phyloP scores from a whole-genome alignment of 2,329 filamentous ascomycete species.

The Davidsoniella eucalypti region DNA sequence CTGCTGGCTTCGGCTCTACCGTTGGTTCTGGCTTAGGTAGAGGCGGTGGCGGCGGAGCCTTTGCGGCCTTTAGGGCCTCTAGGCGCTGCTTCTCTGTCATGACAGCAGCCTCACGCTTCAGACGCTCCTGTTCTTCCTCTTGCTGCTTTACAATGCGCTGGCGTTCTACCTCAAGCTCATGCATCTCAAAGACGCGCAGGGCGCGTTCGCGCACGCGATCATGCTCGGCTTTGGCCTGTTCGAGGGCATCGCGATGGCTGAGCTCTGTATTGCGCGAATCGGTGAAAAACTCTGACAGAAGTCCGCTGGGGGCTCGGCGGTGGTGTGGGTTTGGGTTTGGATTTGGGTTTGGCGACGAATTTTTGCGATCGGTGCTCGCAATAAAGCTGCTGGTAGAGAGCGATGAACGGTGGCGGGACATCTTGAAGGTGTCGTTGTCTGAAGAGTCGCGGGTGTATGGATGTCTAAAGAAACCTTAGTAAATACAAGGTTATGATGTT shows the following conservation, averaged over 20 bases:
- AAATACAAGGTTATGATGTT: too few species aligned
- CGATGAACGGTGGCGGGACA: conserved; percentile 7
- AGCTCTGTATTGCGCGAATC: conserved; percentile 46
- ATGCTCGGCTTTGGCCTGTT: conserved; percentile 48
- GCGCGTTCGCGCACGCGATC: conserved; percentile 42
- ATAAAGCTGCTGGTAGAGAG: conserved; percentile 11
- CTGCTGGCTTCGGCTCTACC: conserved; percentile 13
- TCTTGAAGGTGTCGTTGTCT: neutral
- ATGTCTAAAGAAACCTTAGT: too few species aligned
- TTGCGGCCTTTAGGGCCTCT: conserved; percentile 30
- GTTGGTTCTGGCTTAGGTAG: conserved; percentile 19
- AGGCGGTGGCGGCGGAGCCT: conserved; percentile 27
- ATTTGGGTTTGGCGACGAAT: conserved; percentile 16
- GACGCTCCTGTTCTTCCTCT: conserved; percentile 29
- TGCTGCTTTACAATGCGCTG: conserved; percentile 28
- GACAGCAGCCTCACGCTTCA: conserved; percentile 28
- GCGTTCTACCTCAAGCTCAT: conserved; percentile 30
- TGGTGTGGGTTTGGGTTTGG: too few species aligned
- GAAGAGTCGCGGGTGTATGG: too few species aligned
- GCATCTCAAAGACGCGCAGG: conserved; percentile 30
- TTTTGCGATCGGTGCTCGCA: conserved; percentile 21
- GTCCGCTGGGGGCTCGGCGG: conserved; percentile 20
- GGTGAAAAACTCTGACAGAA: conserved; percentile 43
- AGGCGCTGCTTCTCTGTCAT: conserved; percentile 31
- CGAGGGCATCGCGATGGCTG: conserved; percentile 48